These are phyloP conservation scores for Metschnikowia lunata DNA, from an alignment of 805 yeast species.

Conservation along the genomic window DNA sequence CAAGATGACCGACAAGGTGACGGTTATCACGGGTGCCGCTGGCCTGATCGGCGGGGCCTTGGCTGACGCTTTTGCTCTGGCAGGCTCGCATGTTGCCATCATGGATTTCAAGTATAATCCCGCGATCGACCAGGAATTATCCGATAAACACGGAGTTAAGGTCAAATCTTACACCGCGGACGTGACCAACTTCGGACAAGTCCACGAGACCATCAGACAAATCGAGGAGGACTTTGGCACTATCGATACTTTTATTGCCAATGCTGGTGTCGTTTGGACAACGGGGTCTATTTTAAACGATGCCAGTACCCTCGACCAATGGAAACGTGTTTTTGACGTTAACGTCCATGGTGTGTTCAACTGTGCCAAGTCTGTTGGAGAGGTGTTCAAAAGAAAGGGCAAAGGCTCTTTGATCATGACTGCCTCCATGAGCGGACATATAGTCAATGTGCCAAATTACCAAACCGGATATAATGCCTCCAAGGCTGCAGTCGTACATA, in stretches of 20 bases:
- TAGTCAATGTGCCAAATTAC: constrained; percentile 80
- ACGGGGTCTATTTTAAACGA: constrained; percentile 38
- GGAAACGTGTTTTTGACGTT: constrained; percentile 65
- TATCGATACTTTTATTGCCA: constrained; percentile 80
- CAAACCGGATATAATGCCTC: constrained; percentile 52
- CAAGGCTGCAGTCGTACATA: constrained; percentile 21
- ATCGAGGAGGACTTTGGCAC: constrained; percentile 69
- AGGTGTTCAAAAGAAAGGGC: constrained; percentile 66
- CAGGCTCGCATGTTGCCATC: constrained; percentile 54
- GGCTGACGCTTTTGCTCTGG: constrained; percentile 44
- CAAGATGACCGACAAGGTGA: constrained; percentile 21
- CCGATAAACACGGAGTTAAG: constrained; percentile 51
- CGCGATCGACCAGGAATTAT: constrained; percentile 24
- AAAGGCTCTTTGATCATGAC: constrained; percentile 78
- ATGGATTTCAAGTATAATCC: constrained; percentile 35
- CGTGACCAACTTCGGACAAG: constrained; percentile 46
- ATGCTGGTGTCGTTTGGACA: constrained; percentile 70
- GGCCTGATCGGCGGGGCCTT: constrained; percentile 30
- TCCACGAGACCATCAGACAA: constrained; percentile 45
- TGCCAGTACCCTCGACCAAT: constrained; percentile 49
- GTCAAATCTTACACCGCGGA: constrained; percentile 63
- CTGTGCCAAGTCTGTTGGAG: constrained; percentile 71
- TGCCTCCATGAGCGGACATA: constrained; percentile 86
- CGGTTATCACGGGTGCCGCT: constrained; percentile 29
- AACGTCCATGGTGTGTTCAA: constrained; percentile 30